These are phyloP conservation scores for Phallus indusiatus DNA, from an alignment of 768 basidiomycete genomes.

Conservation along the genomic window DNA sequence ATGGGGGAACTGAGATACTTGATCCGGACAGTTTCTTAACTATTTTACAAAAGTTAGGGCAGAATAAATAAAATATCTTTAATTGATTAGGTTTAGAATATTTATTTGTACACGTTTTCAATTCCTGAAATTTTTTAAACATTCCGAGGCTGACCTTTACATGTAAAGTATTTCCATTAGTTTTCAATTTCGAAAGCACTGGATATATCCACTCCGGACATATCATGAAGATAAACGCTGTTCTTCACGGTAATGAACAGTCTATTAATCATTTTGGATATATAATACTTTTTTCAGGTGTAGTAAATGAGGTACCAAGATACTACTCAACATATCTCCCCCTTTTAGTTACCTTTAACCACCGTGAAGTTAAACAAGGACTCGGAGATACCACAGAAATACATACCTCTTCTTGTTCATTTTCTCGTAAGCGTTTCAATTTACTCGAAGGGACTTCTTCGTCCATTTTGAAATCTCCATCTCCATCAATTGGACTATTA, in stretches of 20 bases:
- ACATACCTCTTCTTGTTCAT: conserved; percentile 2
- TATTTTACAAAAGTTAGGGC: conserved; percentile 58
- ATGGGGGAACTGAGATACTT: conserved; percentile 93
- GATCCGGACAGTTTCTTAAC: conserved; percentile 80
- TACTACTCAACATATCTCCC: neutral
- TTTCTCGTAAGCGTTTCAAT: neutral
- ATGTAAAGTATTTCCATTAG: no score
- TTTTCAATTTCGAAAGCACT: no score
- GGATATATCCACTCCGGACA: no score
- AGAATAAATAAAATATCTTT: conserved; percentile 15
- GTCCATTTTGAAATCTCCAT: conserved; percentile 10
- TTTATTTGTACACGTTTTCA: no score
- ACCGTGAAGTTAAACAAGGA: neutral
- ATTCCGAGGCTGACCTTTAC: no score
- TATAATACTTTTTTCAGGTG: neutral
- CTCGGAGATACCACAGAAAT: neutral
- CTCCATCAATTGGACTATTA: neutral
- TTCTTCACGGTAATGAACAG: no score
- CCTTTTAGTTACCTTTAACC: conserved; percentile 1
- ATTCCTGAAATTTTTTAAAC: no score
- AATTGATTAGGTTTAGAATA: neutral
- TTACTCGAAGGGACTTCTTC: neutral
- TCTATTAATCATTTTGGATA: no score
- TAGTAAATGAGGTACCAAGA: neutral
- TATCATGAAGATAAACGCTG: no score